Evolutionary conservation across 257 asterid genomes (phyloP).

Genomic region (Nyctanthes arbortristis): DNA sequence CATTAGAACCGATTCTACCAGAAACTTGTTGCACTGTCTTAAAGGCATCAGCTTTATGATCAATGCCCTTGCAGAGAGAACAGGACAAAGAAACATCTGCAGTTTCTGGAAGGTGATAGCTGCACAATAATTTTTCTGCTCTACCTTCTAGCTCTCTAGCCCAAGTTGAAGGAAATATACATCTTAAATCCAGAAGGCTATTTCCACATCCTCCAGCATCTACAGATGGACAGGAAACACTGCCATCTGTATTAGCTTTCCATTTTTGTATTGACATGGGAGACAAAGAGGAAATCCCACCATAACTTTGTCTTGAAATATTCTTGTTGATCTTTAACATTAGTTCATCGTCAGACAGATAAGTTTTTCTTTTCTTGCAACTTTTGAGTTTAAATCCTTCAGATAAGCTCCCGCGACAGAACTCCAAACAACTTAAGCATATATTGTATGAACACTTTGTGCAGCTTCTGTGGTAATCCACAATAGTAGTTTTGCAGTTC

Average conservation of each 20-base stretch:
- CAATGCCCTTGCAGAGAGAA: slow-evolving; percentile 39
- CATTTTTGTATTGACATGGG: slow-evolving; percentile 36
- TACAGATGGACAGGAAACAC: slow-evolving; percentile 69
- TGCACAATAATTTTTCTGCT: slow-evolving; percentile 64
- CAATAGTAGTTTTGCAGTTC: slow-evolving; percentile 69
- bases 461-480: slow-evolving; percentile 95
- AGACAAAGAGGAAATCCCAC: slow-evolving; percentile 30
- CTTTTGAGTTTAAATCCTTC: slow-evolving; percentile 37
- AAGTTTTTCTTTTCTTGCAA: slow-evolving; percentile 51
- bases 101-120: slow-evolving; percentile 45
- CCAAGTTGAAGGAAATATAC: slow-evolving; percentile 70
- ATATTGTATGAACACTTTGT: slow-evolving; percentile 72
- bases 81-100: slow-evolving; percentile 49
- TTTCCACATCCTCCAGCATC: slow-evolving; percentile 82
- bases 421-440: slow-evolving; percentile 81
- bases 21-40: slow-evolving; percentile 38
- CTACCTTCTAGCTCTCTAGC: slow-evolving; percentile 66
- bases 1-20: slow-evolving; percentile 48
- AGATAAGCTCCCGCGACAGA: slow-evolving; percentile 39
- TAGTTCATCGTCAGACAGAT: slow-evolving; percentile 40
- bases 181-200: slow-evolving; percentile 64
- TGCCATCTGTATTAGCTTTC: slow-evolving; percentile 58
- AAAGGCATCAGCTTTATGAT: slow-evolving; percentile 30
- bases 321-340: slow-evolving; percentile 29
- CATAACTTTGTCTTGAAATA: slow-evolving; percentile 37